These are phyloP conservation scores for Stephania japonica DNA, from an alignment of 164 flowering plant species.

Conservation along the genomic window DNA sequence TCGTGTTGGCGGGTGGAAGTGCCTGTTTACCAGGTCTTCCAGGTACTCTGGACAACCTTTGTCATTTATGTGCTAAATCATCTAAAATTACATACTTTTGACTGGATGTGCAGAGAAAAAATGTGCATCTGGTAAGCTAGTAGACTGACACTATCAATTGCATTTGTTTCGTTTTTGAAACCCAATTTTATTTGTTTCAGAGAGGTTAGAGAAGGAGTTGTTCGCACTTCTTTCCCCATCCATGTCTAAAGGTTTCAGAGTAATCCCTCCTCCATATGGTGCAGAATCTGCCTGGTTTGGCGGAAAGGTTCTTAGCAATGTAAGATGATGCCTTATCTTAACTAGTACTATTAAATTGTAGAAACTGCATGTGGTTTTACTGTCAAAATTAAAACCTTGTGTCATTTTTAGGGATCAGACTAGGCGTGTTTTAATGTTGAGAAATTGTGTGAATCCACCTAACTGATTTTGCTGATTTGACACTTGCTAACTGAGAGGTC, in stretches of 20 bases:
- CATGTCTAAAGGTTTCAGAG: constrained; percentile 52
- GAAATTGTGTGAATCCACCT: not conserved
- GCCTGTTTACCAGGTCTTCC: constrained; percentile 90
- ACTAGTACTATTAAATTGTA: not conserved
- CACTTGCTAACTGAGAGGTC: not conserved
- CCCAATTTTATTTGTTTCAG: constrained; percentile 30
- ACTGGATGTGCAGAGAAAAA: not conserved
- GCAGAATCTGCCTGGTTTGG: constrained; percentile 86
- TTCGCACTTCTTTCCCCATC: constrained; percentile 37
- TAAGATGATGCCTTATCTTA: constrained; percentile 29
- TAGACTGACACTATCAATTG: constrained; percentile 3
- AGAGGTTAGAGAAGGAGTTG: constrained; percentile 82
- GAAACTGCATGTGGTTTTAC: not conserved
- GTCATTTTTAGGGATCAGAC: not conserved
- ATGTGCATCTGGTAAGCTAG: not conserved
- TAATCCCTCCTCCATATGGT: constrained; percentile 79
- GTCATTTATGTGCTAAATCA: not conserved
- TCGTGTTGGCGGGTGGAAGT: constrained; percentile 82
- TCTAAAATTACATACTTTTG: not conserved
- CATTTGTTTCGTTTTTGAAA: not conserved
- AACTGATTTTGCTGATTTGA: not conserved
- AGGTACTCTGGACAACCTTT: constrained; percentile 33
- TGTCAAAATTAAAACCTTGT: not conserved
- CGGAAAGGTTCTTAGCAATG: constrained; percentile 79
- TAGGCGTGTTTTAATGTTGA: not conserved